Evolutionary conservation across 2,329 filamentous ascomycete genomes (phyloP).

Genomic region (Cercospora sesami): DNA sequence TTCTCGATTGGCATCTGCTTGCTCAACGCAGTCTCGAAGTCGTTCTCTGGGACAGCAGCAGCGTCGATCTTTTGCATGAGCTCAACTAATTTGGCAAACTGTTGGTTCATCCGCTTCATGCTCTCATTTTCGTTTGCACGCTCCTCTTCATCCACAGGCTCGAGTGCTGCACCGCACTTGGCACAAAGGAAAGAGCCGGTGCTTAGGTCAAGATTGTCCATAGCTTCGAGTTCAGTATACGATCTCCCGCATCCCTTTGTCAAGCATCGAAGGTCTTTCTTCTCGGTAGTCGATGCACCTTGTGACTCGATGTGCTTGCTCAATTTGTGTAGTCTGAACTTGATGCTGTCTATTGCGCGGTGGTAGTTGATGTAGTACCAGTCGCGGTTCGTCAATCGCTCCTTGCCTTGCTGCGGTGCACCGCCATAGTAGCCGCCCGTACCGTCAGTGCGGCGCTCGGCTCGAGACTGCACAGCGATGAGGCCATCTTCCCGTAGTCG

Average conservation of each 20-base stretch:
- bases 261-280: constrained; percentile 86
- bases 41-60: constrained; percentile 70
- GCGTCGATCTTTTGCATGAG: constrained; percentile 74
- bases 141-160: constrained; percentile 63
- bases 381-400: constrained; percentile 58
- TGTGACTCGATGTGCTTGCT: constrained; percentile 85
- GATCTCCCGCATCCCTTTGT: constrained; percentile 70
- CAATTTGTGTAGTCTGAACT: constrained; percentile 86
- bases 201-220: constrained; percentile 68
- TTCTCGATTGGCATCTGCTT: constrained; percentile 65
- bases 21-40: constrained; percentile 68
- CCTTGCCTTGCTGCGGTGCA: constrained; percentile 34
- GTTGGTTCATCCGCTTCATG: constrained; percentile 72
- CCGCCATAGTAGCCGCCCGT: constrained; percentile 29
- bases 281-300: constrained; percentile 73
- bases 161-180: constrained; percentile 67
- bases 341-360: constrained; percentile 91
- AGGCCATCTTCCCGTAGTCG: constrained; percentile 84
- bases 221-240: constrained; percentile 85
- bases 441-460: constrained; percentile 39
- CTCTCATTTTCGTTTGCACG: constrained; percentile 58
- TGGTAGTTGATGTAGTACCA: constrained; percentile 98
- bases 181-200: constrained; percentile 71
- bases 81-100: constrained; percentile 76
- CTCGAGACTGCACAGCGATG: constrained; percentile 68